Percentiles rank a stretch among this genome's conserved stretches.
Conservation (phyloP, 2,329 filamentous ascomycete genomes). For the Hypoxylon sp. region DNA sequence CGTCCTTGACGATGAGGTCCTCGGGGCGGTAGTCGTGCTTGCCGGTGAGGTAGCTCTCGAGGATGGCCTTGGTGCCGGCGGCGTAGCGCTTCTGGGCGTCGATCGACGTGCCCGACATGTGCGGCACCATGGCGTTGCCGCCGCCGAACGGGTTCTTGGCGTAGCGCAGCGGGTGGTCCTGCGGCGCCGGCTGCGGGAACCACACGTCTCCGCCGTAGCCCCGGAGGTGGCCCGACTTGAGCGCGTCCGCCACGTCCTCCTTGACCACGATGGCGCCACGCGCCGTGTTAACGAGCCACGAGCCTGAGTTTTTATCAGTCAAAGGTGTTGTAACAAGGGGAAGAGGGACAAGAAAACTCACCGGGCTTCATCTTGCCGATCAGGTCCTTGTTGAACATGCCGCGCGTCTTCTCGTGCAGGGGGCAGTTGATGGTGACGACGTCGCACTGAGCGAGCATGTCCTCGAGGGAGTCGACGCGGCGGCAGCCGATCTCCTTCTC, state of each 20-base stretch:
- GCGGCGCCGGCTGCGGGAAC: slow-evolving; percentile 96
- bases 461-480: slow-evolving; percentile 87
- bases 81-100: slow-evolving; percentile 96
- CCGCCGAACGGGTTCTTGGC: slow-evolving; percentile 95
- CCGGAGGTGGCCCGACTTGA: slow-evolving; percentile 89
- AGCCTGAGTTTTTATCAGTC: slow-evolving; percentile 59
- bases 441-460: slow-evolving; percentile 93
- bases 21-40: slow-evolving; percentile 86
- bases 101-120: slow-evolving; percentile 99
- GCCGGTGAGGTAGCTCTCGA: slow-evolving; percentile 89
- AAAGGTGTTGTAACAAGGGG: background rate
- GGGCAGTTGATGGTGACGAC: slow-evolving; percentile 99
- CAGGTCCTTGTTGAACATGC: slow-evolving; percentile 98
- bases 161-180: slow-evolving; percentile 90
- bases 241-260: slow-evolving; percentile 94
- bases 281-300: slow-evolving; percentile 98
- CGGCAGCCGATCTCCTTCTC: slow-evolving; percentile 97
- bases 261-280: slow-evolving; percentile 99
- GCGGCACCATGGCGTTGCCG: slow-evolving; percentile 97
- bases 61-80: slow-evolving; percentile 85
- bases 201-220: slow-evolving; percentile 91
- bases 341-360: slow-evolving; percentile 49
- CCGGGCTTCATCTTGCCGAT: slow-evolving; percentile 99
- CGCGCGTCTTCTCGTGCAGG: slow-evolving; percentile 95
- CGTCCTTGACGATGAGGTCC: slow-evolving; percentile 88